phyloP scores from a whole-genome alignment of 257 asterid species.

The Gentiana straminea region DNA sequence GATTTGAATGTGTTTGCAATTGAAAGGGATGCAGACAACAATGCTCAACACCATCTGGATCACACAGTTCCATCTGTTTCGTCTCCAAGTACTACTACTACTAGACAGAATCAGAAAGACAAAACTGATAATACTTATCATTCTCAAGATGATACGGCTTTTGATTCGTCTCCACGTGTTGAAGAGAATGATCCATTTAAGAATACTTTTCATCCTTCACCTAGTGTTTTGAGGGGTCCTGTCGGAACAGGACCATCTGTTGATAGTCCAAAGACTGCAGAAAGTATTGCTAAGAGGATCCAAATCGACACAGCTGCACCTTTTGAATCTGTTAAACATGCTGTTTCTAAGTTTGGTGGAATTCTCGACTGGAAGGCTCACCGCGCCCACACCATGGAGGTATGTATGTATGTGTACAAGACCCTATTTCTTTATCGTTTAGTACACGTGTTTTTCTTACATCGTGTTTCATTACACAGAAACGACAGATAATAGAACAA shows the following conservation, averaged over 20 bases:
- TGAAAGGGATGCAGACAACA: conserved; percentile 21
- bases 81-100: no score
- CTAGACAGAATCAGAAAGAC: no score
- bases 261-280: conserved; percentile 17
- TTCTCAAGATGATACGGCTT: conserved; percentile 13
- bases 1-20: conserved; percentile 21
- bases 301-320: conserved; percentile 87
- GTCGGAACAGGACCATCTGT: conserved; percentile 11
- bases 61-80: conserved; percentile 6
- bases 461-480: conserved; percentile 29
- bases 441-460: not conserved
- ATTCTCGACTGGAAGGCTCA: conserved; percentile 99
- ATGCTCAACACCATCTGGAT: conserved; percentile 11
- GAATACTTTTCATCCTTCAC: conserved; percentile 14
- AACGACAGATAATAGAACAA: conserved; percentile 67
- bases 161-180: conserved; percentile 22
- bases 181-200: conserved; percentile 21
- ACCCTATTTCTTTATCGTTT: not conserved
- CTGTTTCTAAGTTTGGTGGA: conserved; percentile 96
- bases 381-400: conserved; percentile 82
- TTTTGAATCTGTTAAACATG: conserved; percentile 90
- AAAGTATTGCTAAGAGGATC: conserved; percentile 22
- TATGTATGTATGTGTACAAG: conserved; percentile 13
- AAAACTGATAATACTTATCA: not conserved
- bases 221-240: conserved; percentile 22